These are phyloP conservation scores for Globisporangium carolinianum DNA, from an alignment of 352 stramenopile genomes.

Conservation along the genomic window DNA sequence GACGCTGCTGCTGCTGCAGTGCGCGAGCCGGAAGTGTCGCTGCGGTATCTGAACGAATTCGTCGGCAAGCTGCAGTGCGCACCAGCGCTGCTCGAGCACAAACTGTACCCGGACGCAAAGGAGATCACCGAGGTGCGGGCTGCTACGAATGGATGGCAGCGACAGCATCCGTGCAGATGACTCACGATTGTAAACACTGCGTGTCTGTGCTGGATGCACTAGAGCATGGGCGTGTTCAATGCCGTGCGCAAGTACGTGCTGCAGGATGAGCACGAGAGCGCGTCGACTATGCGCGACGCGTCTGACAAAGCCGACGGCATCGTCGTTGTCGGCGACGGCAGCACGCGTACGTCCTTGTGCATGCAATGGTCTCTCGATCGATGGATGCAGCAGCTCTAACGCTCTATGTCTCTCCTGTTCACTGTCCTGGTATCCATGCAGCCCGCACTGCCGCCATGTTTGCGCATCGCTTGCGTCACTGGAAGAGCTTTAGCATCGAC, in stretches of 20 bases:
- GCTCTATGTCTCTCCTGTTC: background rate
- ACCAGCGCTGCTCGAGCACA: constrained; percentile 54
- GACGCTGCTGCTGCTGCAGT: background rate
- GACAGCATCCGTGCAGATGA: too few species aligned
- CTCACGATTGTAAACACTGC: background rate
- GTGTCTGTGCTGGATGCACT: constrained; percentile 1
- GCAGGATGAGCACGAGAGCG: constrained; percentile 14
- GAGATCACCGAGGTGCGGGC: constrained; percentile 67
- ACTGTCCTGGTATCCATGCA: constrained; percentile 14
- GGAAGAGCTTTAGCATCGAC: constrained; percentile 78
- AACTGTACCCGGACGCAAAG: constrained; percentile 76
- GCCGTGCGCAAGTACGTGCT: constrained; percentile 62
- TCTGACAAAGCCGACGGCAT: constrained; percentile 48
- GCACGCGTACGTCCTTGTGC: constrained; percentile 44
- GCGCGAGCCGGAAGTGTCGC: constrained; percentile 26
- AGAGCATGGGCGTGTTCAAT: constrained; percentile 86
- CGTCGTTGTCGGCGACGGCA: constrained; percentile 71
- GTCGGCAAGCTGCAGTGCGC: constrained; percentile 74
- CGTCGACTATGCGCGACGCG: background rate
- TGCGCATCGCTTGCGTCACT: constrained; percentile 56
- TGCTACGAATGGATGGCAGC: background rate
- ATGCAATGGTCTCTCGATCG: background rate
- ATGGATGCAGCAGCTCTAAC: background rate
- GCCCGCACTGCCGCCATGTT: constrained; percentile 73
- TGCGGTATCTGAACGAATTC: constrained; percentile 84